These are phyloP conservation scores for Lichtheimia hyalospora DNA, from an alignment of 371 early-diverging fungal species.

Conservation along the genomic window DNA sequence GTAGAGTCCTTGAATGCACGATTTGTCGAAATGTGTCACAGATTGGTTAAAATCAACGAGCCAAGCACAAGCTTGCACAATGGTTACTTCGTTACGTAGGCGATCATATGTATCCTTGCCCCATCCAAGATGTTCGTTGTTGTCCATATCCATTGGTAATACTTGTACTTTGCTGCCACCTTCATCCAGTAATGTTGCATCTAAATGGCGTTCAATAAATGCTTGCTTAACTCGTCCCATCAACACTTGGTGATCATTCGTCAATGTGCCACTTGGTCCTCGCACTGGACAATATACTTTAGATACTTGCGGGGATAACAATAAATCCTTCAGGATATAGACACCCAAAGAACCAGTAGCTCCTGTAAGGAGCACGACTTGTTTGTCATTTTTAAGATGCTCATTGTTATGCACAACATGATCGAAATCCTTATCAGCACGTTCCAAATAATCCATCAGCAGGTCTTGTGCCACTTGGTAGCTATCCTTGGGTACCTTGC, in stretches of 20 bases:
- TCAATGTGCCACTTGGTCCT: conserved; percentile 3
- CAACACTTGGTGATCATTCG: conserved; percentile 4
- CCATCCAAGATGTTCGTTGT: conserved; percentile 26
- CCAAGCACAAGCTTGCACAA: conserved; percentile 41
- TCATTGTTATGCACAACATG: background rate
- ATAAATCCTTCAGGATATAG: conserved; percentile 25
- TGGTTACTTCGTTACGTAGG: conserved; percentile 29
- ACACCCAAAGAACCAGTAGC: conserved; percentile 45
- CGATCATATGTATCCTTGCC: conserved; percentile 20
- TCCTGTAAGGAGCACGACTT: conserved; percentile 39
- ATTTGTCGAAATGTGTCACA: conserved; percentile 31
- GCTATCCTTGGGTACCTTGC: background rate
- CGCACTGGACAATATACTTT: conserved; percentile 34
- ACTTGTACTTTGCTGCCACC: conserved; percentile 6
- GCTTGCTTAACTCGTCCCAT: conserved; percentile 18
- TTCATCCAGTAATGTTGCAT: conserved; percentile 12
- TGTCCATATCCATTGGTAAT: conserved; percentile 17
- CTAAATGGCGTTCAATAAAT: conserved; percentile 23
- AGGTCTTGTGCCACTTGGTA: conserved; percentile 9
- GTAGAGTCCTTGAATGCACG: conserved; percentile 35
- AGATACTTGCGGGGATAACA: conserved; percentile 18
- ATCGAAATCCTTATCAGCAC: conserved; percentile 24
- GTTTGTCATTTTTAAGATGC: background rate
- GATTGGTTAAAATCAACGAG: conserved; percentile 38
- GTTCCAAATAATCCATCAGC: conserved; percentile 11